Conservation (phyloP, 768 basidiomycete species). For the Leccinellum rugosiceps region DNA sequence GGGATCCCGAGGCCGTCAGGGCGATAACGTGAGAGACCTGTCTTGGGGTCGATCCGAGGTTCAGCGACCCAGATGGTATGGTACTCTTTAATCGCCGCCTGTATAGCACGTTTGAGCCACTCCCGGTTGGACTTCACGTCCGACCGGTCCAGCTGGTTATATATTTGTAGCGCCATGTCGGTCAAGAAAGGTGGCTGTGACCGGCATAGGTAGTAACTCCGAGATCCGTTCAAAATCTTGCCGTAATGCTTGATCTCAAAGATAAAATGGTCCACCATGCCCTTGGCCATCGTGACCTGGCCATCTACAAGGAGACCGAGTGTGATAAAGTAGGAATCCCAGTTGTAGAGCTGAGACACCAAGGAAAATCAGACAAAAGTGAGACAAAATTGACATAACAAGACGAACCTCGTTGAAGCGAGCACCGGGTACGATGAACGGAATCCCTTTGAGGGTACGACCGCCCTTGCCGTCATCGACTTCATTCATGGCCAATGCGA, state of each 20-base stretch:
- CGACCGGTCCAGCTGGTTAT: constrained; percentile 88
- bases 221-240: constrained; percentile 95
- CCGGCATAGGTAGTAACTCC: constrained; percentile 92
- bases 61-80: constrained; percentile 96
- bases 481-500: constrained; percentile 95
- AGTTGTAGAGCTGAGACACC: constrained; percentile 73
- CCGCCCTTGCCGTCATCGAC: constrained; percentile 76
- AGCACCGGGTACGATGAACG: constrained; percentile 96
- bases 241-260: constrained; percentile 98
- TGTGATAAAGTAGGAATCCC: constrained; percentile 94
- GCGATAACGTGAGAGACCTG: constrained; percentile 91
- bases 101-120: constrained; percentile 95
- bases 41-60: constrained; percentile 91
- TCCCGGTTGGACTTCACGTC: constrained; percentile 72
- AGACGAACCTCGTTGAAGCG: constrained; percentile 85
- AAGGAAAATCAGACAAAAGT: constrained; percentile 4
- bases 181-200: constrained; percentile 98
- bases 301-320: constrained; percentile 95
- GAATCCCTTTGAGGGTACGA: constrained; percentile 85
- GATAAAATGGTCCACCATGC: constrained; percentile 98
- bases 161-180: constrained; percentile 97
- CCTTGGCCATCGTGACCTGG: constrained; percentile 90
- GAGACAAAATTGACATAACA: not conserved
- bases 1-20: constrained; percentile 95
- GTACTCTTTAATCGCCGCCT: constrained; percentile 98